Evolutionary conservation across 2,329 filamentous ascomycete genomes (phyloP), one percentile per base, ranked within the genome.

Genomic region (Daldinia eschscholtzii): DNA sequence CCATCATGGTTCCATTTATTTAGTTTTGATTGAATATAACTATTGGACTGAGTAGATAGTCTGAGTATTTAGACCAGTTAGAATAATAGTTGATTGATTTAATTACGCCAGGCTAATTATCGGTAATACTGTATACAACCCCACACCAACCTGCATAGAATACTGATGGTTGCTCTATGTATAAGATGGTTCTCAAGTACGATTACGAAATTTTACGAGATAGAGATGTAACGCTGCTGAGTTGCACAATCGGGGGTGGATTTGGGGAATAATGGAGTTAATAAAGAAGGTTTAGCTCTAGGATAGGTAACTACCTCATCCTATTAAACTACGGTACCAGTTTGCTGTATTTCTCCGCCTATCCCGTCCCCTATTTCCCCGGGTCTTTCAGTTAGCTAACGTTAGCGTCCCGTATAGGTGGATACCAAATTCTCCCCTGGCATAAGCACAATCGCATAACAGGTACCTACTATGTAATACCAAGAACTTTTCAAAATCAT

Each of bases 361-460:
- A 59, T 35, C 33, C 44, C 57, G 15, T 39, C 39, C 20, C 41
- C 28, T 23, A 20, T 46, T 59, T 55, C 50, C 37, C 57, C 53
- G 42, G 39, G 44, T 60, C 20, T 42, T 53, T 35, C 15, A 18
- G 33, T 41, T 37, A 26, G 42, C 15, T 18, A 18, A 5, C 20
- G 9, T 48, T 42, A 42, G 30, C 7, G 30, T 33, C 30, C 6
- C 39, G 39, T 42, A 42, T 7, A n/a, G 13, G 15, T n/a, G 13
- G 4, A 18, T 42, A n/a, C 15, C 13, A 12, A 42, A 20, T 42
- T 42, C n/a, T 42, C 41, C 41, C n/a, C 20, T 23, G 20, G 20
- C 20, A 20, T 20, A 18, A 42, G 13, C 41, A 42, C 23, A 52
- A 52, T 33, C 46, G 46, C 46, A 52, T 33, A 26, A 42, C 20